phyloP scores from a whole-genome alignment of 305 asterid genomes.

The Fraxinus ornus region DNA sequence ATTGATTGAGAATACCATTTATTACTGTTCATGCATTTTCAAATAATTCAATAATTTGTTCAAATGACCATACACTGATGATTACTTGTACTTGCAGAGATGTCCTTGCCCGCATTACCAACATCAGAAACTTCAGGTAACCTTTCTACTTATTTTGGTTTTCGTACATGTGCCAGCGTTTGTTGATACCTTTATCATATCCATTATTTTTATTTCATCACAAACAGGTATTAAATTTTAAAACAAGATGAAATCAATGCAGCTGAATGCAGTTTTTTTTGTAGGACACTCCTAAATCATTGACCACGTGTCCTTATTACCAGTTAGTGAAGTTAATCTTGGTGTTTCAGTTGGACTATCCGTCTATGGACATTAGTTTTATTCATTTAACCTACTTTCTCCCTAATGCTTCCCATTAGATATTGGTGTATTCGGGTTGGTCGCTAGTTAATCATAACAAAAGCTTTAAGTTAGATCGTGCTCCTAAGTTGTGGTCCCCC shows the following conservation, averaged over 20 bases:
- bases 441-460: neutral
- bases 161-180: neutral
- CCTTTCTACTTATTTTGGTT: slow-evolving; percentile 44
- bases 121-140: slow-evolving; percentile 58
- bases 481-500: neutral
- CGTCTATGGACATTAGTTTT: neutral
- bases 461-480: neutral
- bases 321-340: neutral
- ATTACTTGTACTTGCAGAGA: slow-evolving; percentile 55
- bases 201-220: slow-evolving; percentile 5
- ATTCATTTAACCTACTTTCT: neutral
- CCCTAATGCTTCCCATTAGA: neutral
- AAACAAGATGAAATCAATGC: neutral
- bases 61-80: slow-evolving; percentile 18
- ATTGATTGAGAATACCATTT: slow-evolving; percentile 16
- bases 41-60: neutral
- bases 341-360: neutral
- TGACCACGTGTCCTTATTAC: neutral
- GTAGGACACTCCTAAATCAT: neutral
- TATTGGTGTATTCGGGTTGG: neutral
- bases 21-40: neutral
- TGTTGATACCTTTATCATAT: slow-evolving; percentile 1
- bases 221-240: neutral
- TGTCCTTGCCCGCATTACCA: slow-evolving; percentile 98
- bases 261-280: neutral